Evolutionary conservation across 1,284 basidiomycete genomes (phyloP).

Genomic region (Xanthoconium separans): DNA sequence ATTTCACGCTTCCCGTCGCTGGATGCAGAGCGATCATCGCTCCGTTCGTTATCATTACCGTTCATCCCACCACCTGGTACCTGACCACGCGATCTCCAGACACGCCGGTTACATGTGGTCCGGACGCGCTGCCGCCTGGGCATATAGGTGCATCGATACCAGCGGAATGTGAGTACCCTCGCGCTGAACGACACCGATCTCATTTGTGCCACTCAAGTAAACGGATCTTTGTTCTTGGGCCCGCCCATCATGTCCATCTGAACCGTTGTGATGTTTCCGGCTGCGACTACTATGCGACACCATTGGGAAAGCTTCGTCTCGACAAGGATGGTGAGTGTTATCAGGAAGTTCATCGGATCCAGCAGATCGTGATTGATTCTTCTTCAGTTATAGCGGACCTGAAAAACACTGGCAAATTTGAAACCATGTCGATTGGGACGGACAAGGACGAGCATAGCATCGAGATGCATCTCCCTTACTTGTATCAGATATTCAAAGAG

Average conservation of each 20-base stretch:
- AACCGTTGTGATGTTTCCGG: slow-evolving; percentile 83
- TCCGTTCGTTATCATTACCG: slow-evolving; percentile 60
- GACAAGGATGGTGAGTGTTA: slow-evolving; percentile 71
- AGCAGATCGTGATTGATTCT: slow-evolving; percentile 3
- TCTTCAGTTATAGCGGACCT: slow-evolving; percentile 69
- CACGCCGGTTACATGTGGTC: slow-evolving; percentile 98
- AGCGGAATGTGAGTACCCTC: slow-evolving; percentile 64
- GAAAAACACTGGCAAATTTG: slow-evolving; percentile 67
- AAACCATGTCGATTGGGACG: slow-evolving; percentile 59
- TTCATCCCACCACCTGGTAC: slow-evolving; percentile 4
- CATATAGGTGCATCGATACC: slow-evolving; percentile 87
- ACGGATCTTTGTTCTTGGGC: slow-evolving; percentile 92
- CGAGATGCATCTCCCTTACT: slow-evolving; percentile 96
- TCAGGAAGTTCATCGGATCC: neutral
- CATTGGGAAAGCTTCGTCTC: slow-evolving; percentile 79
- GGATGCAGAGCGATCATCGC: slow-evolving; percentile 92
- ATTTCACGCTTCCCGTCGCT: slow-evolving; percentile 61
- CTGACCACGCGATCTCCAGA: slow-evolving; percentile 41
- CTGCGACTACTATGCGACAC: slow-evolving; percentile 81
- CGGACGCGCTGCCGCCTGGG: slow-evolving; percentile 93
- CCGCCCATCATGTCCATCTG: slow-evolving; percentile 92
- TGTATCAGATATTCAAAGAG: slow-evolving; percentile 85
- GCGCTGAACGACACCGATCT: slow-evolving; percentile 2
- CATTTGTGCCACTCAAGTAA: slow-evolving; percentile 52
- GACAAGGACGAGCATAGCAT: slow-evolving; percentile 98